Evolutionary conservation across 345 rosid species (phyloP), one percentile per base, ranked within the genome.

Genomic region (Erodium maritimum): DNA sequence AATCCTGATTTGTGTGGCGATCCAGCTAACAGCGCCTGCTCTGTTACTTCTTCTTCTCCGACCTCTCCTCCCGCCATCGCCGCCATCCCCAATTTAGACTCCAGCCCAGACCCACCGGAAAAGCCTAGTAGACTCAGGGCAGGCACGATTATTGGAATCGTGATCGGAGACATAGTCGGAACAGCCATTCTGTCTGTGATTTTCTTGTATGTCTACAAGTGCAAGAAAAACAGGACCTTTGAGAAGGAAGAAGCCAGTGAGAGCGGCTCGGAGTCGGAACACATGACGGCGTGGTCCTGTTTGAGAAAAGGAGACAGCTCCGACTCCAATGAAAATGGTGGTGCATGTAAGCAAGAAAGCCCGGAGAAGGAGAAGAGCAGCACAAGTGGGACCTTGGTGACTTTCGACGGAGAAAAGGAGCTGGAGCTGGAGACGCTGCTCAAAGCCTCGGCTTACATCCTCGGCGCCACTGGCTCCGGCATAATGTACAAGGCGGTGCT

Each of bases 391-490:
- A 83, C 79, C 58, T 60, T 93, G 12, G 85, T 93, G 52, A 86
- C 81, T 10, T 70, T 93, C 1, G 87, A 88, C 29, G 85, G 88
- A 0, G 87, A 75, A 61, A 80, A 75, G 61, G 70, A 76, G 72
- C 80, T 89, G 0, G 96, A 93, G 71, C 73, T 89, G 12, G 96
- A 93, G 57, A 76, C 81, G 5, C 73, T 93, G 60, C 89, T 93
- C 1, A 86, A 80, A 81, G 95, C 96, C 5, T 86, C 95, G 0
- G 95, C 97, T 17, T 89, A 86, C 55, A 93, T 86, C 25, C 66
- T 93, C 13, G 99, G 96, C 3, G 99, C 95, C 1, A 82, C 94
- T 18, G 99, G 99, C 22, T 89, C 94, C n/a, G 83, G 99, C 62
- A 93, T 88, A 60, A 75, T 83, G 95, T 93, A 88, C 76, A 93